Evolutionary conservation across 208 protist species (phyloP).

Genomic region (Leishmania guyanensis): DNA sequence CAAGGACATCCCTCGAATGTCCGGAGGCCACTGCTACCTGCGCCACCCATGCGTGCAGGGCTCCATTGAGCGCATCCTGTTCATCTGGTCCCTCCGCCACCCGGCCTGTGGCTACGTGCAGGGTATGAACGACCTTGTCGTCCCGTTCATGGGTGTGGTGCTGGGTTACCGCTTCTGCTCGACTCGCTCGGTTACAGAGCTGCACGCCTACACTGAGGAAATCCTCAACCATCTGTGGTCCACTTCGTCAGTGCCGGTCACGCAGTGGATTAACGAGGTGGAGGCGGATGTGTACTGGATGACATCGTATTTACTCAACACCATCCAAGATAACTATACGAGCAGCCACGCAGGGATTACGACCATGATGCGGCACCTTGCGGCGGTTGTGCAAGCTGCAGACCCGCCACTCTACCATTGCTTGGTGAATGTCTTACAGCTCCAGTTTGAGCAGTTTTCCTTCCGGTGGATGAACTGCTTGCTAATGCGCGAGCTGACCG

Average conservation of each 20-base stretch:
- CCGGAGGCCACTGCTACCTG: constrained; percentile 64
- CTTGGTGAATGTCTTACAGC: constrained; percentile 50
- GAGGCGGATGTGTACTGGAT: constrained; percentile 95
- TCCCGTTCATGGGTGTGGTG: constrained; percentile 91
- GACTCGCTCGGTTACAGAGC: constrained; percentile 50
- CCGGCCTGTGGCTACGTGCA: constrained; percentile 94
- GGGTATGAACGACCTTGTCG: constrained; percentile 94
- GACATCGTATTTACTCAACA: constrained; percentile 79
- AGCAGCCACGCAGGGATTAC: constrained; percentile 89
- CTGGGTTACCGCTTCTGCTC: constrained; percentile 56
- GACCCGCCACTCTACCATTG: constrained; percentile 61
- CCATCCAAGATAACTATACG: constrained; percentile 92
- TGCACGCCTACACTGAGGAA: constrained; percentile 40
- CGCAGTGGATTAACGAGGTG: constrained; percentile 63
- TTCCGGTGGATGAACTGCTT: constrained; percentile 95
- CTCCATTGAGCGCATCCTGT: constrained; percentile 91
- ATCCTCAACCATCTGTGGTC: constrained; percentile 45
- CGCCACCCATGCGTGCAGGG: constrained; percentile 63
- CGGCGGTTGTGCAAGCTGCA: constrained; percentile 62
- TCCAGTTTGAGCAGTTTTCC: constrained; percentile 83
- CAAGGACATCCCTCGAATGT: constrained; percentile 91
- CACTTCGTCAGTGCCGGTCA: constrained; percentile 35
- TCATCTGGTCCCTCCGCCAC: constrained; percentile 93
- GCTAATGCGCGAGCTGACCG: constrained; percentile 86
- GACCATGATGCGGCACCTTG: constrained; percentile 84